Base-by-base conservation (phyloP, 805 yeast species). In the Cyberlindnera meyerae region DNA sequence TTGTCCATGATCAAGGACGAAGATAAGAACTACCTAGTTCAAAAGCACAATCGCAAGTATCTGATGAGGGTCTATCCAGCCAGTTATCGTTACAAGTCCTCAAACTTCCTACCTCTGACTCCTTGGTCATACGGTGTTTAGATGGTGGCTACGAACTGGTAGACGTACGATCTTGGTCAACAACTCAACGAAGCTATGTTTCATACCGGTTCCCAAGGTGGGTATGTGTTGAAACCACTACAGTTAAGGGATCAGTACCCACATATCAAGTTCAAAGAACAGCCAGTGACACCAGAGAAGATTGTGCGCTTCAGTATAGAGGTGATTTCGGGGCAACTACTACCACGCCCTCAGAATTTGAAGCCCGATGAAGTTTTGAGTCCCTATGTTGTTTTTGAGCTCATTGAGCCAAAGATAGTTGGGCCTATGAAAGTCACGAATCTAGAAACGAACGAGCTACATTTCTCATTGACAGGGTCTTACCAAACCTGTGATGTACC, bases 61-160 rank as follows among this genome's bases (percentile, higher is more conserved):
- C 55, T 90, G 36, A 79, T 86, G 82, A 68, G 99, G 34, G 75
- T 88, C 0, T 93, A 93, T 54, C 99, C 99, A 0, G 79, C 94
- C 1, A 79, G 78, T 7, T 72, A 79, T 39, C 63, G 97, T 27
- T 70, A 84, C 44, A 79, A 69, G 35, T 87, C 96, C 1, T 70
- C 84, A 3, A 93, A 93, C 52, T 89, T 86, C 54, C 73, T 72
- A 29, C 97, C 98, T 0, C 60, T 85, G 2, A 58, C 60, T 1
- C 87, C 76, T 52, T 93, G 99, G 98, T 68, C 69, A 33, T 65
- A 72, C 31, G 99, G 99, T 1, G 81, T 73, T 9, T 98, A 93
- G 54, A 76, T 93, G 87, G 97, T 85, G 5, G 97, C 98, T 0
- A 80, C 96, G 0, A 93, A 90, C 55, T 90, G 97, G 97, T 98